Percentiles rank a stretch among this genome's conserved stretches.
Conservation (phyloP, 2,329 filamentous ascomycete genomes). For the Aureobasidium sp. region DNA sequence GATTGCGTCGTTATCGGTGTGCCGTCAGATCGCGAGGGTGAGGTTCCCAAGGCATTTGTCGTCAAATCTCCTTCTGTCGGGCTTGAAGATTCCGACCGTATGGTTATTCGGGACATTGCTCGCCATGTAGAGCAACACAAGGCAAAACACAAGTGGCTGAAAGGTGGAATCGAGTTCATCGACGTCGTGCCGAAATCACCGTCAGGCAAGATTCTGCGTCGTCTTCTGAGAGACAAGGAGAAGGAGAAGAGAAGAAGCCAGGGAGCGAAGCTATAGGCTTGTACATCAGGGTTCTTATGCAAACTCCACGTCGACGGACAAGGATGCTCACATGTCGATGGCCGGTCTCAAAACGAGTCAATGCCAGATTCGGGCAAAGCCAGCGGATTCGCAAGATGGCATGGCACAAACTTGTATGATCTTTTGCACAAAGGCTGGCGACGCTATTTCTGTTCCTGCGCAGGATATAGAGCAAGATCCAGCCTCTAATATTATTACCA, state of each 20-base stretch:
- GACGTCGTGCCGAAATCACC: conserved; percentile 48
- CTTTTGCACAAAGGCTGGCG: neutral
- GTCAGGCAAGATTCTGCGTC: conserved; percentile 54
- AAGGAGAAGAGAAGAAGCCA: conserved; percentile 47
- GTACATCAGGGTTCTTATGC: neutral
- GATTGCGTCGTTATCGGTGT: conserved; percentile 75
- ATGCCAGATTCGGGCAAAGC: neutral
- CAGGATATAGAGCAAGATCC: neutral
- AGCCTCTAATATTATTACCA: neutral
- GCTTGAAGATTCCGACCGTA: conserved; percentile 46
- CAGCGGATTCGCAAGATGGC: neutral
- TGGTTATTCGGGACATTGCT: conserved; percentile 44
- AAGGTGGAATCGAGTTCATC: conserved; percentile 53
- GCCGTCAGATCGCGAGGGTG: conserved; percentile 55
- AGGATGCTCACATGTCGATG: neutral
- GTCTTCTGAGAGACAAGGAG: conserved; percentile 63
- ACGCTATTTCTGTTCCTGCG: neutral
- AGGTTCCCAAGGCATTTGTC: conserved; percentile 58
- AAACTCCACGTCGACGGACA: neutral
- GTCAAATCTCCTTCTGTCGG: conserved; percentile 50
- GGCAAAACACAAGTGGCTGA: conserved; percentile 56
- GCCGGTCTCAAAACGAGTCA: neutral
- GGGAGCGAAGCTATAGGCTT: conserved; percentile 17
- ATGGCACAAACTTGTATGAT: neutral
- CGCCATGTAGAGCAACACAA: conserved; percentile 56